Evolutionary conservation across 2,329 filamentous ascomycete species (phyloP), one percentile per base, ranked within the genome.

Genomic region (Fusarium verrucosum): DNA sequence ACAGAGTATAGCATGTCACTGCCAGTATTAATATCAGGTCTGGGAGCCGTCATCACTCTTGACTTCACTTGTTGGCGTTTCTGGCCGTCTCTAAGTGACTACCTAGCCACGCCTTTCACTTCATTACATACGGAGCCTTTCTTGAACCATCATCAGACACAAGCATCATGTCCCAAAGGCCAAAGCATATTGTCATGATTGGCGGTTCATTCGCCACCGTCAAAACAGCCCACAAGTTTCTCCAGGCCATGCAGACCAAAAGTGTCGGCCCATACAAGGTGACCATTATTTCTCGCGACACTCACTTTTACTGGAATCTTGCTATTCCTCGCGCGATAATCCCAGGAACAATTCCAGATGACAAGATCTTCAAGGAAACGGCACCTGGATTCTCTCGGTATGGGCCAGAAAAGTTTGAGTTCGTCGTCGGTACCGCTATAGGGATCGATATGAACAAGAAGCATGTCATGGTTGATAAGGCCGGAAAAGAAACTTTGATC

Each of bases 301-400:
- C 30, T 4, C 30, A 51, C 49, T 47, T 51, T 28, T 51, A 25
- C 23, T 51, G 41, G 49, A 51, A 51, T 20, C 7, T 51, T 8
- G 41, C 40, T 2, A 11, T 10, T 17, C 40, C 41, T 8, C 49
- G 49, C 3, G 49, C 41, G 4, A 51, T 51, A 4, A 47, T 51
- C 41, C 49, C 49, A 7, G 41, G 40, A 30, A 23, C 30, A 2
- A 46, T 47, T 4, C 16, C 41, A 3, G 41, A 51, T 2, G 41
- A 51, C 3, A 4, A 36, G 0, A 22, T 51, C 1, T 51, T 51
- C 7, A 32, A 46, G 16, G 28, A 26, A 1, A 51, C 36, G 11
- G 49, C 41, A 0, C 22, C 49, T 7, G 49, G 49, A 5, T 51
- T 47, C 0, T n/a, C 22, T 0, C 25, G 35, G 13, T 51, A 51